Evolutionary conservation across 176 grass and related monocot genomes (phyloP).

Genomic region (Oryza punctata): DNA sequence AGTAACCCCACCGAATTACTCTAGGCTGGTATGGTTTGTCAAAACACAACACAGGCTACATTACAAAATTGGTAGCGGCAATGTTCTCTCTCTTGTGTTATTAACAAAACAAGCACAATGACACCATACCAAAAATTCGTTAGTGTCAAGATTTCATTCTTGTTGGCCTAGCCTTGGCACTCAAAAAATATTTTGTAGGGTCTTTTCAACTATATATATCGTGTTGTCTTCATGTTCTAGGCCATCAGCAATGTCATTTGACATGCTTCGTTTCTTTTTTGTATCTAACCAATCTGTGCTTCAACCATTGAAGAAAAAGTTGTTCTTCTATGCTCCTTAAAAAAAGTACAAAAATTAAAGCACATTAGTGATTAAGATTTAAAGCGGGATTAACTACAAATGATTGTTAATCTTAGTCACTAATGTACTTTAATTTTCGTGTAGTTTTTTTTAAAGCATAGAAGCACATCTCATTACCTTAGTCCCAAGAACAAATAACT

Average conservation of each 20-base stretch:
- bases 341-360: too few relatives aligned
- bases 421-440: too few relatives aligned
- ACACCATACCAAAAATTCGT: not conserved
- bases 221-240: slow-evolving; percentile 10
- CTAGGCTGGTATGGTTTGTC: not conserved
- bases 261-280: not conserved
- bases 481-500: not conserved
- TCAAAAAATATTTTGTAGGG: not conserved
- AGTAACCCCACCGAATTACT: not conserved
- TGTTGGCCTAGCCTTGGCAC: not conserved
- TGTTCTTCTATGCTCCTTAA: too few relatives aligned
- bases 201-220: not conserved
- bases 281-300: slow-evolving; percentile 5
- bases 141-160: not conserved
- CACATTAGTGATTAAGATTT: too few relatives aligned
- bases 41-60: not conserved
- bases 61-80: not conserved
- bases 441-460: too few relatives aligned
- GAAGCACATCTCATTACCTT: too few relatives aligned
- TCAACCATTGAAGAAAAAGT: not conserved
- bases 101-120: not conserved
- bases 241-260: not conserved
- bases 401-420: too few relatives aligned
- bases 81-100: not conserved
- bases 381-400: too few relatives aligned